Conservation (phyloP, 1,284 basidiomycete species). For the Pholiota adiposa region DNA sequence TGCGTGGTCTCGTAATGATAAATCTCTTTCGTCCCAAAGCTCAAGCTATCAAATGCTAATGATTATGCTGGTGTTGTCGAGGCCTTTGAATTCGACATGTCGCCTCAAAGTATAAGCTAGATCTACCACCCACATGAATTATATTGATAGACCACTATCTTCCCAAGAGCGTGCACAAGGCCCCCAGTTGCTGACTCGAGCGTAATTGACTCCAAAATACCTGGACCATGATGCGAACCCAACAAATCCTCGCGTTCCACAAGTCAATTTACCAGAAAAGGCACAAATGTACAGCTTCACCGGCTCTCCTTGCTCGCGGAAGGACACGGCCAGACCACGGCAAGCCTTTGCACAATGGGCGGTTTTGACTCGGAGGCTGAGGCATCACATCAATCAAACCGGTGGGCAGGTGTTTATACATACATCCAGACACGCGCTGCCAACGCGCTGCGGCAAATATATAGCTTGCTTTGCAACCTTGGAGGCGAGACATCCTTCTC, state of each 20-base stretch:
- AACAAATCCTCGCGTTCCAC: background rate
- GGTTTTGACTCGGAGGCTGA: background rate
- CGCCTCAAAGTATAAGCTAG: no score
- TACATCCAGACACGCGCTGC: background rate
- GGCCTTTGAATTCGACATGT: no score
- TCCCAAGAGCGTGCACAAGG: background rate
- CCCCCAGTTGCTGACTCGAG: background rate
- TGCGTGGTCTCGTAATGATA: no score
- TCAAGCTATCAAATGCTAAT: no score
- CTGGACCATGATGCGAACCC: background rate
- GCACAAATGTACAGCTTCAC: background rate
- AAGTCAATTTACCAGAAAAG: background rate
- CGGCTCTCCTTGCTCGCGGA: background rate
- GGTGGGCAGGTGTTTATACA: background rate
- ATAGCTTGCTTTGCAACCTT: background rate
- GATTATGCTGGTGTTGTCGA: no score
- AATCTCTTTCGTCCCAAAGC: no score
- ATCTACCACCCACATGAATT: no score
- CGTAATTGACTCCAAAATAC: background rate
- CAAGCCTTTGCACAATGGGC: background rate
- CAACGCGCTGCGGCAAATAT: background rate
- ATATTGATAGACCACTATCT: background rate
- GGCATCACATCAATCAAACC: constrained; percentile 1
- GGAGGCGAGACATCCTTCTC: no score
- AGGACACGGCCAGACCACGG: background rate